A percentile compares a stretch with the other conserved stretches of the same genome.
phyloP scores from a whole-genome alignment of 768 basidiomycete species.

The Cystofilobasidium ferigula region DNA sequence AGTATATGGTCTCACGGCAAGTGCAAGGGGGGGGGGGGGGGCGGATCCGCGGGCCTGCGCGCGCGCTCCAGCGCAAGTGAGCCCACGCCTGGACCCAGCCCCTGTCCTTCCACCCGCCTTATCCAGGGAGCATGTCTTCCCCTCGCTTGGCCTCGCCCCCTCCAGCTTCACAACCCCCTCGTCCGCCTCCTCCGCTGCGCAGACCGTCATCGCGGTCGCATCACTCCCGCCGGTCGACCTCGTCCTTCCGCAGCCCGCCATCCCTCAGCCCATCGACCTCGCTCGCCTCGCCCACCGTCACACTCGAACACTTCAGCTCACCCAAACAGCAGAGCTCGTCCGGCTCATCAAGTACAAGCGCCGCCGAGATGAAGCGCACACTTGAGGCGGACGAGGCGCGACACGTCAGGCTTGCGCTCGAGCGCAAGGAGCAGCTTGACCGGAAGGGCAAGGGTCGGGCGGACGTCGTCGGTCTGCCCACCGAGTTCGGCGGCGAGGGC shows the following conservation, averaged over 20 bases:
- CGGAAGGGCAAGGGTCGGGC: slow-evolving; percentile 19
- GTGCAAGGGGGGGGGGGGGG: too few species aligned
- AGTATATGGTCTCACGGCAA: too few species aligned
- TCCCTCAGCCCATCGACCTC: neutral
- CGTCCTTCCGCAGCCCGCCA: neutral
- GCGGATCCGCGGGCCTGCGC: too few species aligned
- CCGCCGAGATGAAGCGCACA: slow-evolving; percentile 6
- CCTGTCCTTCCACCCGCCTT: too few species aligned
- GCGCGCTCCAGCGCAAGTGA: too few species aligned
- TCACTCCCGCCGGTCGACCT: neutral
- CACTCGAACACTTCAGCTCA: neutral
- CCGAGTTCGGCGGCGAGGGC: slow-evolving; percentile 22
- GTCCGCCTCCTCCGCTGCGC: neutral
- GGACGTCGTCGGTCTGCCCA: neutral
- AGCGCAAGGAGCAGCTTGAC: neutral
- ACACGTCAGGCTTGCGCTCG: neutral
- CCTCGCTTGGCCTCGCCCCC: neutral
- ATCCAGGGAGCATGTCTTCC: too few species aligned
- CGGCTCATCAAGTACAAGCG: neutral
- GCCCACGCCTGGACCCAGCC: too few species aligned
- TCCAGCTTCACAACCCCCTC: neutral
- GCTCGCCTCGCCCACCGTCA: neutral
- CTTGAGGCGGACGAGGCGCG: slow-evolving; percentile 11
- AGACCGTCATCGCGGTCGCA: neutral
- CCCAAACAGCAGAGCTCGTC: neutral